Conservation (phyloP, 1,284 basidiomycete species). For the Thelephora terrestris region DNA sequence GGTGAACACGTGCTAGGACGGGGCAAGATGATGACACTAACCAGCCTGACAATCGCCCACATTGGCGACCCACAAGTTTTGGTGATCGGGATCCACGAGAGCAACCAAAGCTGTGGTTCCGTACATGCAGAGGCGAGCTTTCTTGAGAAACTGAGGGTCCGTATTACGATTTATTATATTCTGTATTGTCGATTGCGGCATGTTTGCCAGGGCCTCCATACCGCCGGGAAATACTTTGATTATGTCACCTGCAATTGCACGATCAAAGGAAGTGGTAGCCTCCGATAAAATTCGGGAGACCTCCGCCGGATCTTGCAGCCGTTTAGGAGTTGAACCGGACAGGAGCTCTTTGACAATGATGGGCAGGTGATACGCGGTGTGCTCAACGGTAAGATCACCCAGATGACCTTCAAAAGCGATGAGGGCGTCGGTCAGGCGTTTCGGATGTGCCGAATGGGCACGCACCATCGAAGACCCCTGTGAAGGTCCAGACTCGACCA, state of each 20-base stretch:
- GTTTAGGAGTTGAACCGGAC: constrained; percentile 16
- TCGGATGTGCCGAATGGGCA: neutral
- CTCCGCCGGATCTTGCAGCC: constrained; percentile 22
- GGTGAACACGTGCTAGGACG: neutral
- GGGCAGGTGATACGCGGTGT: constrained; percentile 56
- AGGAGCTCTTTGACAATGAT: constrained; percentile 33
- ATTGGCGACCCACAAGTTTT: constrained; percentile 61
- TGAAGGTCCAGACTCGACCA: constrained; percentile 40
- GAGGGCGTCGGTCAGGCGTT: neutral
- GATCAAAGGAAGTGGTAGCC: constrained; percentile 51
- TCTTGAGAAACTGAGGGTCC: neutral
- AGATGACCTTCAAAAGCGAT: constrained; percentile 39
- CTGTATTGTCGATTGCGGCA: neutral
- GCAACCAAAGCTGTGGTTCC: constrained; percentile 66
- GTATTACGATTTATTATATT: neutral
- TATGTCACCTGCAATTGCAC: constrained; percentile 57
- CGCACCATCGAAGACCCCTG: constrained; percentile 62
- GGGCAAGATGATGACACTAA: constrained; percentile 14
- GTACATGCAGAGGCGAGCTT: constrained; percentile 48
- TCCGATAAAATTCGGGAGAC: constrained; percentile 38
- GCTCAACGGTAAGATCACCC: constrained; percentile 58
- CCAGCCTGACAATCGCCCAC: constrained; percentile 65
- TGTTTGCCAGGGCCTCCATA: constrained; percentile 34
- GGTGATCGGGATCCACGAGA: constrained; percentile 50
- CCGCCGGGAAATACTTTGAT: constrained; percentile 51